Conservation (phyloP, 257 asterid species). For the Penstemon newberryi region DNA sequence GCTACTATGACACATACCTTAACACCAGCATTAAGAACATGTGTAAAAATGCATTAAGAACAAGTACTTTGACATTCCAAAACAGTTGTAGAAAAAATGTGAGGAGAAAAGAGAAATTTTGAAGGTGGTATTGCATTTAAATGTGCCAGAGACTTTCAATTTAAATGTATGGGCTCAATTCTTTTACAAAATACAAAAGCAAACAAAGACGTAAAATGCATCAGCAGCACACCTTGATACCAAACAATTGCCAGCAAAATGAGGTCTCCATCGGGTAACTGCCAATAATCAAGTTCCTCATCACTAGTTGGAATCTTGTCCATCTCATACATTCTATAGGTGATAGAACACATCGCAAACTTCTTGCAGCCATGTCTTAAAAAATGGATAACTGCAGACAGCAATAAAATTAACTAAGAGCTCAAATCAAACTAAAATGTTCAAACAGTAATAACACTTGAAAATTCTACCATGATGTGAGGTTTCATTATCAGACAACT, state of each 20-base stretch:
- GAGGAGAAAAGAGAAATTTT: no score
- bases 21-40: slow-evolving; percentile 58
- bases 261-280: slow-evolving; percentile 78
- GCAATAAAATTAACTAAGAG: slow-evolving; percentile 18
- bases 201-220: no score
- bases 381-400: slow-evolving; percentile 52
- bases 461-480: neutral
- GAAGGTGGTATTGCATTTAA: no score
- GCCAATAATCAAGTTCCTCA: slow-evolving; percentile 70
- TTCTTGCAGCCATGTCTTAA: slow-evolving; percentile 76
- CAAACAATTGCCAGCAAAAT: slow-evolving; percentile 79
- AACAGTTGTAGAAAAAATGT: no score
- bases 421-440: slow-evolving; percentile 1
- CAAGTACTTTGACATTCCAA: slow-evolving; percentile 1
- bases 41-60: slow-evolving; percentile 14
- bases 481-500: slow-evolving; percentile 1
- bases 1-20: slow-evolving; percentile 50
- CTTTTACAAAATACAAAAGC: no score
- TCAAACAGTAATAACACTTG: neutral
- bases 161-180: no score
- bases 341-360: slow-evolving; percentile 92
- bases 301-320: slow-evolving; percentile 66
- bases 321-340: slow-evolving; percentile 47
- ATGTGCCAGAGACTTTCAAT: no score
- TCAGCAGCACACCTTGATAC: slow-evolving; percentile 65